phyloP scores from a whole-genome alignment of 2,329 filamentous ascomycete species.

The Knoxdaviesia proteae region DNA sequence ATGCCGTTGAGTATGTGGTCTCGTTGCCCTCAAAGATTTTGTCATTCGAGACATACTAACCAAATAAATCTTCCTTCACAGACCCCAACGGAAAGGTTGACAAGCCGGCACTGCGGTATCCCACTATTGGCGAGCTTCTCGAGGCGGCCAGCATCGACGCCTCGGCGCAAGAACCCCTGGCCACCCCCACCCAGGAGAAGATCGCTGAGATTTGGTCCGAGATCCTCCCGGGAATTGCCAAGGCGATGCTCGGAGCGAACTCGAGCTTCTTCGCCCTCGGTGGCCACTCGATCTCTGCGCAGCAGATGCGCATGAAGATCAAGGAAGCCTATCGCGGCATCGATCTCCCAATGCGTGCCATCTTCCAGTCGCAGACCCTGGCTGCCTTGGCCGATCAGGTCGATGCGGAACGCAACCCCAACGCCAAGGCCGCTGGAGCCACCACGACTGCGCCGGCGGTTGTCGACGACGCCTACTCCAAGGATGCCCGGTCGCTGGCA shows the following conservation, averaged over 20 bases:
- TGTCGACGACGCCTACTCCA: slow-evolving; percentile 23
- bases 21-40: background rate
- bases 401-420: slow-evolving; percentile 9
- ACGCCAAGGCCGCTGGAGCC: slow-evolving; percentile 12
- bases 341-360: slow-evolving; percentile 12
- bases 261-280: slow-evolving; percentile 18
- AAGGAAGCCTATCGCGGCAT: slow-evolving; percentile 11
- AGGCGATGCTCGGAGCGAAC: slow-evolving; percentile 8
- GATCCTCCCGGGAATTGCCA: slow-evolving; percentile 5
- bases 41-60: slow-evolving; percentile 5
- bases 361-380: slow-evolving; percentile 13
- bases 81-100: slow-evolving; percentile 71
- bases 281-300: slow-evolving; percentile 32
- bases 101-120: slow-evolving; percentile 58
- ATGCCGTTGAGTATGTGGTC: slow-evolving; percentile 6
- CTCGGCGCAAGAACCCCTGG: slow-evolving; percentile 26
- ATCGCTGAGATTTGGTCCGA: slow-evolving; percentile 6
- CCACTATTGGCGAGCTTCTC: slow-evolving; percentile 12
- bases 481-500: slow-evolving; percentile 28
- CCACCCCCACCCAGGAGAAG: slow-evolving; percentile 11
- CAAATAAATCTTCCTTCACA: slow-evolving; percentile 33
- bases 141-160: slow-evolving; percentile 2
- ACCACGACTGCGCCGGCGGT: slow-evolving; percentile 5
- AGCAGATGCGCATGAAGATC: slow-evolving; percentile 18
- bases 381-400: slow-evolving; percentile 11